phyloP scores from a whole-genome alignment of 1,284 basidiomycete genomes.

The Mrakiaceae sp. region DNA sequence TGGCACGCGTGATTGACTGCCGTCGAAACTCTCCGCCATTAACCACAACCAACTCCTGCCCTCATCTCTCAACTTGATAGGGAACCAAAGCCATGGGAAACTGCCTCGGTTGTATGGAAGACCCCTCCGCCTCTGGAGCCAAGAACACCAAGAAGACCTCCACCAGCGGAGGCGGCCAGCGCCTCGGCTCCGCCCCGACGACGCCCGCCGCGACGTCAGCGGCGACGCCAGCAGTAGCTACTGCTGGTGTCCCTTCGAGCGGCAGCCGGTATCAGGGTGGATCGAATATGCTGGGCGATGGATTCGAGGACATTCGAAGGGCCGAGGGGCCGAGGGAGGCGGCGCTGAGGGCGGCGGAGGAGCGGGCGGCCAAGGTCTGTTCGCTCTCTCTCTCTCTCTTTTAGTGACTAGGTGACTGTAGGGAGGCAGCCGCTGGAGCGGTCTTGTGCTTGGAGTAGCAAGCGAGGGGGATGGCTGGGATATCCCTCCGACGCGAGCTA shows the following conservation, averaged over 20 bases:
- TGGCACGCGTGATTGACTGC: too few species aligned
- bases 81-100: constrained; percentile 7
- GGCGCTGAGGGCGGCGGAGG: constrained; percentile 9
- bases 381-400: background rate
- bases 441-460: too few species aligned
- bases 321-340: constrained; percentile 8
- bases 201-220: background rate
- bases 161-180: constrained; percentile 1
- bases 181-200: constrained; percentile 8
- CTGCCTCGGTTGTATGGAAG: constrained; percentile 3
- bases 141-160: background rate
- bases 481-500: too few species aligned
- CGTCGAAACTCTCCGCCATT: too few species aligned
- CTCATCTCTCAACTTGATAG: too few species aligned
- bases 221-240: background rate
- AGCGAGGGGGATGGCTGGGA: too few species aligned
- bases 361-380: constrained; percentile 9
- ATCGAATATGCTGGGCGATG: constrained; percentile 9
- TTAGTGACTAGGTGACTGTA: too few species aligned
- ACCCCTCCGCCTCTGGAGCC: background rate
- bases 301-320: constrained; percentile 10
- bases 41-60: too few species aligned
- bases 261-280: background rate
- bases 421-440: too few species aligned
- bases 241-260: too few species aligned